A percentile compares a stretch with the other conserved stretches of the same genome.
phyloP scores from a whole-genome alignment of 2,329 filamentous ascomycete species.

The Pseudogymnoascus sp. region DNA sequence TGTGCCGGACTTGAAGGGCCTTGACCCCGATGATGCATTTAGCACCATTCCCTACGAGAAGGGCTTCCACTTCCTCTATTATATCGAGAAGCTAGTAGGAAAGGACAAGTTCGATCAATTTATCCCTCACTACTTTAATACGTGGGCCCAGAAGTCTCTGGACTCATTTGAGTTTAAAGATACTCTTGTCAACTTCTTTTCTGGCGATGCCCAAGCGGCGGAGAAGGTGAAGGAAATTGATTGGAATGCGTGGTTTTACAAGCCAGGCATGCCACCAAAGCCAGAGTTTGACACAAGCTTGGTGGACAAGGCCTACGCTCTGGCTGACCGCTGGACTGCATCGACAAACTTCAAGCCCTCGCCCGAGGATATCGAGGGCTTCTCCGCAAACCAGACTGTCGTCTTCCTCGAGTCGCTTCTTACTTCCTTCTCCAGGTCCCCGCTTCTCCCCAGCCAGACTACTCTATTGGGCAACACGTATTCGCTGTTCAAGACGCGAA shows the following conservation, averaged over 20 bases:
- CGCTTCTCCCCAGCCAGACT: constrained; percentile 59
- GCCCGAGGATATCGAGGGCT: constrained; percentile 61
- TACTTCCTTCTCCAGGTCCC: constrained; percentile 54
- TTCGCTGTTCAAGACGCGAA: constrained; percentile 65
- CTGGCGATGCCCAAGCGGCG: constrained; percentile 53
- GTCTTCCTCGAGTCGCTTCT: constrained; percentile 76
- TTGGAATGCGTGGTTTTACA: constrained; percentile 86
- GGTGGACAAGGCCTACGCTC: constrained; percentile 75
- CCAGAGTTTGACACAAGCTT: constrained; percentile 85
- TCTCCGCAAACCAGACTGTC: constrained; percentile 81
- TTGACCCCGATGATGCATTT: constrained; percentile 94
- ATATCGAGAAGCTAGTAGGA: constrained; percentile 79
- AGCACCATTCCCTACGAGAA: constrained; percentile 92
- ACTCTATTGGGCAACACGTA: constrained; percentile 71
- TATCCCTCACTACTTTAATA: constrained; percentile 89
- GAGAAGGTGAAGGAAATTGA: constrained; percentile 67
- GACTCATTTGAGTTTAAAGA: constrained; percentile 93
- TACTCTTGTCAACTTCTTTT: constrained; percentile 81
- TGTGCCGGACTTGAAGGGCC: constrained; percentile 76
- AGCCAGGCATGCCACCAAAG: constrained; percentile 82
- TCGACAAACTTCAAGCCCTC: constrained; percentile 58
- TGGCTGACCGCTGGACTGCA: constrained; percentile 76
- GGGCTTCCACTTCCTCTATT: constrained; percentile 88
- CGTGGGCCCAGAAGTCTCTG: constrained; percentile 77
- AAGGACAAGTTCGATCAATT: constrained; percentile 89